phyloP scores from a whole-genome alignment of 2,329 filamentous ascomycete species.

The Colletotrichum ledebouriae region DNA sequence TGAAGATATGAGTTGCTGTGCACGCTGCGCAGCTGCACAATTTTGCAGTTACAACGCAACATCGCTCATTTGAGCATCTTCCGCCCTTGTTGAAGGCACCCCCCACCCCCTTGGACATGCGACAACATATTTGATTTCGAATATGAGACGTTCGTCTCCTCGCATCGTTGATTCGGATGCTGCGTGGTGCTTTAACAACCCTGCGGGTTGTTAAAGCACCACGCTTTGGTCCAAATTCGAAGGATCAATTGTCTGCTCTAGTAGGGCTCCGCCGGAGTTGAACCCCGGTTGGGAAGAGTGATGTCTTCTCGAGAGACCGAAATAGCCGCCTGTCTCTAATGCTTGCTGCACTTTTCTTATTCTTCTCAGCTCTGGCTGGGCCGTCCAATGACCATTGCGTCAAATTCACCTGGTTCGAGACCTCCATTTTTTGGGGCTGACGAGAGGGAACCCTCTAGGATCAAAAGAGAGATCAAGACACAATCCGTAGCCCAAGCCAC shows the following conservation, averaged over 20 bases:
- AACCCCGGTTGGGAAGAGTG: constrained; percentile 3
- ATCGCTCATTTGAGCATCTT: not conserved
- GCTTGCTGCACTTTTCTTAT: not conserved
- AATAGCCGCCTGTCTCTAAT: constrained; percentile 17
- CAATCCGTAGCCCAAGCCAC: too few species aligned
- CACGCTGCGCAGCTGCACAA: constrained; percentile 28
- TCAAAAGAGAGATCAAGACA: not conserved
- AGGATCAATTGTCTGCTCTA: not conserved
- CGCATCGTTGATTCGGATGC: constrained; percentile 12
- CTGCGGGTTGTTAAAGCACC: too few species aligned
- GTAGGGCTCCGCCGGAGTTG: constrained; percentile 21
- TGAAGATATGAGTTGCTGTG: constrained; percentile 16
- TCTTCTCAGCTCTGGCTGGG: constrained; percentile 26
- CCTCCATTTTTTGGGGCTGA: not conserved
- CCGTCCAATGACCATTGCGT: constrained; percentile 4
- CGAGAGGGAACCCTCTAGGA: constrained; percentile 3
- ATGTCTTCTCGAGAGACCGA: constrained; percentile 3
- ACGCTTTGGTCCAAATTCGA: not conserved
- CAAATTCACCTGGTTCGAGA: too few species aligned
- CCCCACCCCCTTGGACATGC: not conserved
- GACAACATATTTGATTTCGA: constrained; percentile 7
- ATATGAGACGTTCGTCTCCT: constrained; percentile 1
- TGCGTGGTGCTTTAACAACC: constrained; percentile 11
- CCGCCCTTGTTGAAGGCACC: not conserved
- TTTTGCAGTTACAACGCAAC: not conserved